Evolutionary conservation across 441 rosid genomes (phyloP).

Genomic region (Aleurites moluccanus): DNA sequence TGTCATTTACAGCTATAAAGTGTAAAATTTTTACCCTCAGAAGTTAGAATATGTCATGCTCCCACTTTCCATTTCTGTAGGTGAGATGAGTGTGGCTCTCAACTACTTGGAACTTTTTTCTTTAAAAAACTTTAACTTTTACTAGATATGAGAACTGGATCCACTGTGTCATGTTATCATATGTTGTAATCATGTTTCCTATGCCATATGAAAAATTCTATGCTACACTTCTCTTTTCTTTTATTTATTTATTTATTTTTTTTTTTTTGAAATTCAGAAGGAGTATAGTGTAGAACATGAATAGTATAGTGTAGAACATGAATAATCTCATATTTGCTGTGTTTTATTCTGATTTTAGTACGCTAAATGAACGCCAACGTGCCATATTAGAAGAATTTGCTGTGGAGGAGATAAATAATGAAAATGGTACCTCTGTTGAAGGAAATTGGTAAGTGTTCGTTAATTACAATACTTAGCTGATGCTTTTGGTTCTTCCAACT

Average conservation of each 20-base stretch:
- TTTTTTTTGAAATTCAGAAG: neutral
- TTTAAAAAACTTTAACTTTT: neutral
- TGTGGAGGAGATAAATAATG: slow-evolving; percentile 67
- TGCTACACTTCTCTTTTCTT: neutral
- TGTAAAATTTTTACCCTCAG: neutral
- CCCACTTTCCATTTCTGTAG: neutral
- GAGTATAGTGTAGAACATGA: slow-evolving; percentile 13
- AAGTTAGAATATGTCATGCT: too few relatives aligned
- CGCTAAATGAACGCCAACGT: slow-evolving; percentile 68
- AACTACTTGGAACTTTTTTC: neutral
- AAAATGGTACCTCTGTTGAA: slow-evolving; percentile 35
- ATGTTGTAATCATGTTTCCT: neutral
- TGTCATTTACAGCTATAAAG: neutral
- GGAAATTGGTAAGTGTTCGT: slow-evolving; percentile 60
- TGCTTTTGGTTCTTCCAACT: slow-evolving; percentile 8
- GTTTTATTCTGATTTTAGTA: slow-evolving; percentile 37
- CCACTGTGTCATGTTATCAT: neutral
- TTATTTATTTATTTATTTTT: too few relatives aligned
- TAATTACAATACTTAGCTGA: slow-evolving; percentile 6
- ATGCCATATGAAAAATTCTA: neutral
- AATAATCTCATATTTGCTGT: slow-evolving; percentile 20
- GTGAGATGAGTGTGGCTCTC: neutral
- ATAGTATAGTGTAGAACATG: slow-evolving; percentile 16
- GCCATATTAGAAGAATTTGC: slow-evolving; percentile 85
- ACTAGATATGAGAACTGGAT: neutral